Evolutionary conservation across 139 green algal genomes (phyloP).

Genomic region (Coelastrella sp.): DNA sequence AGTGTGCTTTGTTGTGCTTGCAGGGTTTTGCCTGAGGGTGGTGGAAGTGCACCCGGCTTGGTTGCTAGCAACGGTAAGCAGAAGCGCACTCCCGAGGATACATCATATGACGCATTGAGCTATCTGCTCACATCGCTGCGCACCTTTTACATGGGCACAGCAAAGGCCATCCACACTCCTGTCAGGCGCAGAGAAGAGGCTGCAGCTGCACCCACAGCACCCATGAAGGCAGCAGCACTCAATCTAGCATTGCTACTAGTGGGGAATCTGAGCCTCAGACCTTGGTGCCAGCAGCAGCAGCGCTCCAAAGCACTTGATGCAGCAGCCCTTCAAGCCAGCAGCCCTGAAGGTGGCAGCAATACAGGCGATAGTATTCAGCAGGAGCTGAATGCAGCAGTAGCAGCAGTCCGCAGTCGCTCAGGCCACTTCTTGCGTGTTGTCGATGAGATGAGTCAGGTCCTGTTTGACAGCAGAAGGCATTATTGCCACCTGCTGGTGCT

Average conservation of each 20-base stretch:
- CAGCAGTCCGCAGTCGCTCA: background rate
- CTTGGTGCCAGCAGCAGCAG: conserved; percentile 47
- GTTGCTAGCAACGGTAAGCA: conserved; percentile 44
- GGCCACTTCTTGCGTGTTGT: conserved; percentile 59
- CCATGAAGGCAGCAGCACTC: conserved; percentile 71
- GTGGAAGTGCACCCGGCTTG: background rate
- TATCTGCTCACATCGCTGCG: conserved; percentile 77
- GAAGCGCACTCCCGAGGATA: conserved; percentile 73
- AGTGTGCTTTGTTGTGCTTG: background rate
- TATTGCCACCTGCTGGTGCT: conserved; percentile 88
- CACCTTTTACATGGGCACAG: conserved; percentile 76
- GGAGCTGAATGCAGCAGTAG: background rate
- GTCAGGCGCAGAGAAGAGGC: conserved; percentile 68
- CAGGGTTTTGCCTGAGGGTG: background rate
- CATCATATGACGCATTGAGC: conserved; percentile 77
- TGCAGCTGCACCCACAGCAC: conserved; percentile 50
- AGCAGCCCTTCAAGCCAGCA: background rate
- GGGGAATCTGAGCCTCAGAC: conserved; percentile 64
- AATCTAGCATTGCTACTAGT: conserved; percentile 77
- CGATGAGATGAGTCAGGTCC: conserved; percentile 76
- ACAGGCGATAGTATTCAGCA: background rate
- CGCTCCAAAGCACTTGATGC: background rate
- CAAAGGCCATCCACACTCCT: conserved; percentile 87
- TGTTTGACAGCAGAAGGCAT: conserved; percentile 85
- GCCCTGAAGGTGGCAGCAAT: background rate